Evolutionary conservation across 1,139 yeast genomes (phyloP).

Genomic region (Nakaseomyces bracarensis): DNA sequence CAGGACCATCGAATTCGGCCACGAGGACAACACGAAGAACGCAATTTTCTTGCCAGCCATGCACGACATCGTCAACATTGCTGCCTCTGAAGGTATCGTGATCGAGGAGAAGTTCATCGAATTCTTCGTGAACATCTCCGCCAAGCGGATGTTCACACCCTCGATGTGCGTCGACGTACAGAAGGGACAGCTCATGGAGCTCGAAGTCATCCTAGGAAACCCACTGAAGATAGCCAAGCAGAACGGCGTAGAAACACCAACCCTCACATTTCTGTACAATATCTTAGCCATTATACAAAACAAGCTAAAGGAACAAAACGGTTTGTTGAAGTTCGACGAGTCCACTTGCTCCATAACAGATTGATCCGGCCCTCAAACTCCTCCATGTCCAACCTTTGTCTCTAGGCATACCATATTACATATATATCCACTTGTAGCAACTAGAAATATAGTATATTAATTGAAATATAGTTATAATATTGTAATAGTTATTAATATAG

Average conservation of each 20-base stretch:
- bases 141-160: constrained; percentile 47
- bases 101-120: constrained; percentile 37
- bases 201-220: constrained; percentile 52
- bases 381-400: too few species aligned
- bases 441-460: too few species aligned
- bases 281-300: constrained; percentile 34
- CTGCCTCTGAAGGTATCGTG: constrained; percentile 42
- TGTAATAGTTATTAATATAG: too few species aligned
- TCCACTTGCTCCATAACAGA: constrained; percentile 7
- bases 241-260: constrained; percentile 33
- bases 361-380: not conserved
- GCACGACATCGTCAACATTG: constrained; percentile 44
- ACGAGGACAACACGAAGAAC: constrained; percentile 34
- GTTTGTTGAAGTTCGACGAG: constrained; percentile 26
- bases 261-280: constrained; percentile 31
- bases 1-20: constrained; percentile 40
- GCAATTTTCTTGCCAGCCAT: constrained; percentile 43
- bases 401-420: too few species aligned
- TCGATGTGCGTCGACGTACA: constrained; percentile 54
- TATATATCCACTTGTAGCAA: too few species aligned
- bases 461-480: too few species aligned
- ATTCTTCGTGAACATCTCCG: constrained; percentile 30
- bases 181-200: constrained; percentile 45
- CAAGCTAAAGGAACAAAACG: constrained; percentile 30
- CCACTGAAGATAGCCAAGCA: constrained; percentile 44